Base-by-base conservation (phyloP, 2,329 filamentous ascomycete species). In the Fusarium sp. region DNA sequence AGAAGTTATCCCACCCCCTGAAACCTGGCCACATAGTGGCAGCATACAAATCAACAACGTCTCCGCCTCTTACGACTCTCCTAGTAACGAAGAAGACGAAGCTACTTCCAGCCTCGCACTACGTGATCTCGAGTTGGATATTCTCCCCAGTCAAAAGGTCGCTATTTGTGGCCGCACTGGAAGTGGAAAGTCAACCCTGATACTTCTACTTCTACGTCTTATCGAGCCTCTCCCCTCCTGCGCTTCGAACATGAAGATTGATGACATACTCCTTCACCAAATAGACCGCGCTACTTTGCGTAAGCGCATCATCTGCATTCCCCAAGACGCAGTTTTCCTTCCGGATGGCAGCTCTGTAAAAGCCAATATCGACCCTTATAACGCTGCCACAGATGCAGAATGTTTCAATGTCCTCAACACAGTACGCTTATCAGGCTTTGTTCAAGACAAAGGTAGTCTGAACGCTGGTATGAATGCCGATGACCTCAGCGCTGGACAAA, bases 401-500 rank as follows among this genome's bases (percentile, higher is more conserved):
- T 84, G 81, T 60, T 71, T 69, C n/a, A 72, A 70, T 4, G 80
- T 80, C 0, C 79, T 85, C 6, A 75, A 79, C n/a, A 58, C 71
- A 0, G 79, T 85, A 4, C 75, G 75, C 0, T 75, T 85, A 1
- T 79, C 77, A 33, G 42, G 54, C 0, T 78, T 82, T 14, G 73
- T 83, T 1, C 49, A 74, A 1, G 75, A 78, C 7, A 73, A 77
- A 6, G 82, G 82, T 6, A 82, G 82, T 1, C 67, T 84, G 0
- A 67, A 74, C 5, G 75, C 76, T 0, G 70, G 63, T 4, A 83
- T 91, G 68, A 81, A 82, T n/a, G 79, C 83, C 4, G 82, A 86
- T 10, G 80, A 83, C 54, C 80, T 90, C 9, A 86, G 84, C 8
- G 84, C 86, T 37, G 90, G 90, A 0, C 90, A 92, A 76, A 85